Percentiles rank a stretch among this genome's conserved stretches.
phyloP scores from a whole-genome alignment of 768 basidiomycete genomes.

The Hydnomerulius pinastri region DNA sequence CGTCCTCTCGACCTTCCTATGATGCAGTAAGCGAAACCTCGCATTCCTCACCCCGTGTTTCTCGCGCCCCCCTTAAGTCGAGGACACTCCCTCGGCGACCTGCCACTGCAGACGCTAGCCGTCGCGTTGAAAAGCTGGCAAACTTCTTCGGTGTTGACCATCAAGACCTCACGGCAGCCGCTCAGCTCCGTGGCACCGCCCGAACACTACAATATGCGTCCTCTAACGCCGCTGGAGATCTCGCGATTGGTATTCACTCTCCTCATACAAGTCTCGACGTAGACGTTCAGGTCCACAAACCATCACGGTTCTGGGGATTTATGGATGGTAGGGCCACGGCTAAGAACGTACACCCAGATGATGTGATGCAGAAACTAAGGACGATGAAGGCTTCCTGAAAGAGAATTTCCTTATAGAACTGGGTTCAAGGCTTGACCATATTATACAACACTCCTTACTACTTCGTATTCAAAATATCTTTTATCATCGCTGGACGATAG shows the following conservation, averaged over 20 bases:
- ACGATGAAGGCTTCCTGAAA: conserved; percentile 36
- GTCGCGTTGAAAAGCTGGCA: conserved; percentile 16
- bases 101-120: conserved; percentile 4
- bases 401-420: too few relatives aligned
- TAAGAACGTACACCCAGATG: conserved; percentile 40
- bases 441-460: too few relatives aligned
- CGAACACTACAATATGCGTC: not conserved
- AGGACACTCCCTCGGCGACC: not conserved
- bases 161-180: conserved; percentile 2
- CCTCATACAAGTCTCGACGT: conserved; percentile 24
- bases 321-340: conserved; percentile 28
- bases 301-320: conserved; percentile 42
- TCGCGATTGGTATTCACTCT: not conserved
- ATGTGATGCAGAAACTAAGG: conserved; percentile 47
- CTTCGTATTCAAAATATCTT: too few relatives aligned
- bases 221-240: conserved; percentile 3
- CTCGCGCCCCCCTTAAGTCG: not conserved
- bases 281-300: conserved; percentile 41
- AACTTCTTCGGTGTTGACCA: conserved; percentile 17
- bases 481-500: conserved; percentile 3
- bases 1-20: not conserved
- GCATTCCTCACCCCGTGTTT: not conserved
- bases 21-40: not conserved
- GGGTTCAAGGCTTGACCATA: too few relatives aligned
- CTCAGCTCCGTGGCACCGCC: not conserved